phyloP scores from a whole-genome alignment of 768 basidiomycete species.

The Boletus sp. region DNA sequence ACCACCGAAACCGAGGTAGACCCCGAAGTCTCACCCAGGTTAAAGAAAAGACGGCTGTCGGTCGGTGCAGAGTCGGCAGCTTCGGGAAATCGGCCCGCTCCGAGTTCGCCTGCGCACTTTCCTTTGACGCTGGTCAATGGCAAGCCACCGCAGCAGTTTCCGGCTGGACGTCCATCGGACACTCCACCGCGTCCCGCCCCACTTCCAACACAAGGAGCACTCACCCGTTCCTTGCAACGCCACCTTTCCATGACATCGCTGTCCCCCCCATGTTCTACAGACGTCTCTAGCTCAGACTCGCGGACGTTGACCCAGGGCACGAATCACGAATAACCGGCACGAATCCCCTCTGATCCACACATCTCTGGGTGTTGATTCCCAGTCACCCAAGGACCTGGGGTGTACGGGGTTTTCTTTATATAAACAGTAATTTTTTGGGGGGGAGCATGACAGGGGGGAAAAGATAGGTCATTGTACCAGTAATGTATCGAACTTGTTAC shows the following conservation, averaged over 20 bases:
- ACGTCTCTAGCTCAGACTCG: slow-evolving; percentile 19
- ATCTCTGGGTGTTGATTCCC: not conserved
- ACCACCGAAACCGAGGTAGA: slow-evolving; percentile 8
- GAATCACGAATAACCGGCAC: slow-evolving; percentile 7
- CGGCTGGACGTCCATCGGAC: slow-evolving; percentile 20
- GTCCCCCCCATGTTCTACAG: slow-evolving; percentile 9
- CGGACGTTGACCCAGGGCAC: slow-evolving; percentile 19
- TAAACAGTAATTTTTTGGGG: slow-evolving; percentile 5
- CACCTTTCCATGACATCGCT: slow-evolving; percentile 27
- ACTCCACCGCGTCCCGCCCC: not conserved
- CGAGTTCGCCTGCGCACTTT: slow-evolving; percentile 2
- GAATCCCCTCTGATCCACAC: not conserved
- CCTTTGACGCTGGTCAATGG: slow-evolving; percentile 28
- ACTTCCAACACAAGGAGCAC: slow-evolving; percentile 7
- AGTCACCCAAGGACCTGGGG: not conserved
- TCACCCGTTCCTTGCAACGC: slow-evolving; percentile 24
- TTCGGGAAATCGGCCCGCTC: not conserved
- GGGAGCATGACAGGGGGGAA: not conserved
- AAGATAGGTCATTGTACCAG: slow-evolving; percentile 22
- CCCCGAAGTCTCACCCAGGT: slow-evolving; percentile 15
- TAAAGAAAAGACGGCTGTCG: slow-evolving; percentile 28
- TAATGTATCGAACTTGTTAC: slow-evolving; percentile 23
- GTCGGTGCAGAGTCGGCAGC: not conserved
- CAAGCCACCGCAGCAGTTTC: slow-evolving; percentile 31
- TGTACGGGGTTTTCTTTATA: slow-evolving; percentile 4